Evolutionary conservation across 176 grass and related monocot species (phyloP).

Genomic region (Musa troglodytarum): DNA sequence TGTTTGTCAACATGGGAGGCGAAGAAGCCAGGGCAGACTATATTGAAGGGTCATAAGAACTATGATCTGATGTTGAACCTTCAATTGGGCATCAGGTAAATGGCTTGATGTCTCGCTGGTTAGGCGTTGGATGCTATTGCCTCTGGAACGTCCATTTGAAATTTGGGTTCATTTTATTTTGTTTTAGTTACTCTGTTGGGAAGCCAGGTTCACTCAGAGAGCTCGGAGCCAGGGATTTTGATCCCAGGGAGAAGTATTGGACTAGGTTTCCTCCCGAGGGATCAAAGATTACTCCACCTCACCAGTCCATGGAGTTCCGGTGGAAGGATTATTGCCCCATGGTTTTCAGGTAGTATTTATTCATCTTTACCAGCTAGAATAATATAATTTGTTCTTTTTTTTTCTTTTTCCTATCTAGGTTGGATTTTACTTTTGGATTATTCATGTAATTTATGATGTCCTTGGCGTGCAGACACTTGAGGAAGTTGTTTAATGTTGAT

Average conservation of each 20-base stretch:
- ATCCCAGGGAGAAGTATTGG: constrained; percentile 72
- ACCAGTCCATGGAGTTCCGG: constrained; percentile 57
- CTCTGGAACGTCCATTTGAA: constrained; percentile 1
- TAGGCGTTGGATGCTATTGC: not conserved
- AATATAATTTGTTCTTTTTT: not conserved
- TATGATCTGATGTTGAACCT: constrained; percentile 94
- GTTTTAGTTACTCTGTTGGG: constrained; percentile 59
- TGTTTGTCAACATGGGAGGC: constrained; percentile 33
- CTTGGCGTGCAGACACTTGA: constrained; percentile 47
- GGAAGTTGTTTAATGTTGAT: constrained; percentile 73
- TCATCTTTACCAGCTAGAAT: not conserved
- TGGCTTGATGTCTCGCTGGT: constrained; percentile 2
- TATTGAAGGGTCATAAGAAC: constrained; percentile 93
- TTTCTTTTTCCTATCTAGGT: not conserved
- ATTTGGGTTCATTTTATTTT: not conserved
- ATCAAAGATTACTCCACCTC: constrained; percentile 73
- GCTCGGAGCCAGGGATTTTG: constrained; percentile 46
- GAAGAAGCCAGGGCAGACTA: constrained; percentile 83
- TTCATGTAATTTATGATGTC: not conserved
- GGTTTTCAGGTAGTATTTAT: constrained; percentile 48
- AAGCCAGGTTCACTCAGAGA: constrained; percentile 58
- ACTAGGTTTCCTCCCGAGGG: constrained; percentile 80
- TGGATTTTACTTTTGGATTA: not conserved
- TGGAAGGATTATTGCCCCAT: constrained; percentile 87
- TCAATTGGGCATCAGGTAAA: constrained; percentile 82